These are phyloP conservation scores for Debaryomyces prosopidis DNA, from an alignment of 805 yeast genomes.

Conservation along the genomic window DNA sequence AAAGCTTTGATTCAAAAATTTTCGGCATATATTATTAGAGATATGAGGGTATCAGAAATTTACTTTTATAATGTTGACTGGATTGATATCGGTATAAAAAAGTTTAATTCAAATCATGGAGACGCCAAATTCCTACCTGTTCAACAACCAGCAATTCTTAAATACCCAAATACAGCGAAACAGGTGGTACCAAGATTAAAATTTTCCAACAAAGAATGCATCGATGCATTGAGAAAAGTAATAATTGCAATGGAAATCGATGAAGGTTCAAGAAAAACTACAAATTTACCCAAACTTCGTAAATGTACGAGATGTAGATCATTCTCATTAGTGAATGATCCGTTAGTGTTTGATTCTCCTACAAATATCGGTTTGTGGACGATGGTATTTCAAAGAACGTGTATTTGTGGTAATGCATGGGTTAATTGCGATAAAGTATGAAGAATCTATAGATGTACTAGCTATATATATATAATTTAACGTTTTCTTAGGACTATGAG, in stretches of 20 bases:
- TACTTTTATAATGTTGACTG: conserved; percentile 68
- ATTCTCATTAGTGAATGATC: conserved; percentile 41
- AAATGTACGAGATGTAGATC: conserved; percentile 45
- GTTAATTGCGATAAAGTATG: conserved; percentile 34
- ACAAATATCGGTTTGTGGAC: conserved; percentile 50
- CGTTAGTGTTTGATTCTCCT: conserved; percentile 34
- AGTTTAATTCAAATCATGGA: conserved; percentile 1
- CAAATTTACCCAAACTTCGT: conserved; percentile 16
- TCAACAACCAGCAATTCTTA: conserved; percentile 11
- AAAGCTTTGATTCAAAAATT: conserved; percentile 49
- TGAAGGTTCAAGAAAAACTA: not conserved
- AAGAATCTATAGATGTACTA: not conserved
- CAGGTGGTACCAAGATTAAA: conserved; percentile 21
- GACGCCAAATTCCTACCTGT: conserved; percentile 1
- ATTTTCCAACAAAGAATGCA: conserved; percentile 21
- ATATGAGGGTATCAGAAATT: conserved; percentile 51
- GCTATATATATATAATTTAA: not conserved
- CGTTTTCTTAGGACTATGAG: not conserved
- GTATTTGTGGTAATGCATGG: conserved; percentile 83
- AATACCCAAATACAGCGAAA: not conserved
- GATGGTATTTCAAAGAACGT: conserved; percentile 67
- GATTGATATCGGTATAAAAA: conserved; percentile 47
- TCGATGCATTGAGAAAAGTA: conserved; percentile 41
- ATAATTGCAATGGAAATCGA: conserved; percentile 17
- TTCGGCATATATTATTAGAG: conserved; percentile 41